These are phyloP conservation scores for Coniochaeta ligniaria DNA, from an alignment of 2,329 filamentous ascomycete genomes.

Conservation along the genomic window DNA sequence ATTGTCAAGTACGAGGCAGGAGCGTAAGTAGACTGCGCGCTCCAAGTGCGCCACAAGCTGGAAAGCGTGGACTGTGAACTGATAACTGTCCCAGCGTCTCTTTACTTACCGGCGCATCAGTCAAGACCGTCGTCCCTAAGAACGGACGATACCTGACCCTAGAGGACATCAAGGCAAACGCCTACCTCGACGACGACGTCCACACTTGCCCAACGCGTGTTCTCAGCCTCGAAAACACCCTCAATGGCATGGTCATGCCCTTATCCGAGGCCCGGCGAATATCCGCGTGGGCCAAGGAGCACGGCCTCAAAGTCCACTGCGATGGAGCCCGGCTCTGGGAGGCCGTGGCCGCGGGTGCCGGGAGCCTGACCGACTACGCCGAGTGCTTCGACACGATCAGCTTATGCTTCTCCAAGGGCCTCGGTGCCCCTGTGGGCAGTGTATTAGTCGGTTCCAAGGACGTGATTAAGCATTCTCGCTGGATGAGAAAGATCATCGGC, in stretches of 20 bases:
- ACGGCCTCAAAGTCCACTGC: conserved; percentile 38
- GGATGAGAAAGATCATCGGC: conserved; percentile 74
- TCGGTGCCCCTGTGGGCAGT: conserved; percentile 45
- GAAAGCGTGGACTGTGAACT: neutral
- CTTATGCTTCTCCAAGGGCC: conserved; percentile 45
- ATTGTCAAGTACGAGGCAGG: conserved; percentile 63
- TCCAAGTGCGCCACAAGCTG: neutral
- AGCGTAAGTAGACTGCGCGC: conserved; percentile 33
- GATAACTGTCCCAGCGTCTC: conserved; percentile 47
- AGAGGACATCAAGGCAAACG: conserved; percentile 64
- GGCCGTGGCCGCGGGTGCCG: conserved; percentile 33
- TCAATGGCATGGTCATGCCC: conserved; percentile 73
- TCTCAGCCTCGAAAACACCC: conserved; percentile 80
- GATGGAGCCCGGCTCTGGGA: conserved; percentile 48
- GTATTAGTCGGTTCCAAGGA: conserved; percentile 35
- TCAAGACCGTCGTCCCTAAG: conserved; percentile 57
- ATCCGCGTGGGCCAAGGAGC: conserved; percentile 55
- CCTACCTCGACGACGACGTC: conserved; percentile 60
- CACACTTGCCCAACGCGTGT: conserved; percentile 75
- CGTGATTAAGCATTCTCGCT: conserved; percentile 61
- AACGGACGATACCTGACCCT: conserved; percentile 71
- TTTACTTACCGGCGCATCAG: conserved; percentile 61
- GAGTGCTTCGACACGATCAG: conserved; percentile 51
- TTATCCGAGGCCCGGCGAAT: conserved; percentile 65
- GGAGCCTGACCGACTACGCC: conserved; percentile 32